These are phyloP conservation scores for Discostella stelligeroides DNA, from an alignment of 108 stramenopile species.

Conservation along the genomic window DNA sequence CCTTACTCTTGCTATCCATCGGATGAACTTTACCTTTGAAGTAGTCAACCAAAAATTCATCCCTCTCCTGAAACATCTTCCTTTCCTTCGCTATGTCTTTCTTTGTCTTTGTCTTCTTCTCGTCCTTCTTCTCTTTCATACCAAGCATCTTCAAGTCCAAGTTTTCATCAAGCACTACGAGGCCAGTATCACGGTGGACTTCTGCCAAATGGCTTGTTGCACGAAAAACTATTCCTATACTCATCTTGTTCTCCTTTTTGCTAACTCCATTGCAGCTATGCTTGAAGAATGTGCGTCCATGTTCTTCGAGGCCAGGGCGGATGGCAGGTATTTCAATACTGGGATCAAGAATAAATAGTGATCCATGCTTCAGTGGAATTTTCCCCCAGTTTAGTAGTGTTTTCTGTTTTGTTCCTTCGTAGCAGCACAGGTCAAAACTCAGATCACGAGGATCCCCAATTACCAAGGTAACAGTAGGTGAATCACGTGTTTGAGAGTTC, in stretches of 20 bases:
- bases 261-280: conserved; percentile 1
- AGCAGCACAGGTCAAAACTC: not conserved
- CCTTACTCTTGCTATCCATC: no score
- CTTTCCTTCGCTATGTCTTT: no score
- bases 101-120: no score
- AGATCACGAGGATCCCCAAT: not conserved
- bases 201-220: no score
- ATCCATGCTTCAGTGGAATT: not conserved
- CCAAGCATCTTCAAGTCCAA: no score
- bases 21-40: no score
- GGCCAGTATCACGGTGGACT: no score
- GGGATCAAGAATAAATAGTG: not conserved
- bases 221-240: no score
- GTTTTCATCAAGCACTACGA: no score
- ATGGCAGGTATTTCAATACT: not conserved
- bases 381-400: not conserved
- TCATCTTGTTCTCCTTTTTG: not conserved
- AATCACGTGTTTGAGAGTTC: not conserved
- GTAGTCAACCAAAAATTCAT: no score
- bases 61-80: no score
- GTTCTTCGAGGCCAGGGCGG: not conserved
- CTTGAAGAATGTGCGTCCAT: not conserved
- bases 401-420: not conserved
- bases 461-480: conserved; percentile 6
- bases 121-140: no score